Conservation (phyloP, 1,139 yeast genomes). For the Entelexis sorbosivorans region DNA sequence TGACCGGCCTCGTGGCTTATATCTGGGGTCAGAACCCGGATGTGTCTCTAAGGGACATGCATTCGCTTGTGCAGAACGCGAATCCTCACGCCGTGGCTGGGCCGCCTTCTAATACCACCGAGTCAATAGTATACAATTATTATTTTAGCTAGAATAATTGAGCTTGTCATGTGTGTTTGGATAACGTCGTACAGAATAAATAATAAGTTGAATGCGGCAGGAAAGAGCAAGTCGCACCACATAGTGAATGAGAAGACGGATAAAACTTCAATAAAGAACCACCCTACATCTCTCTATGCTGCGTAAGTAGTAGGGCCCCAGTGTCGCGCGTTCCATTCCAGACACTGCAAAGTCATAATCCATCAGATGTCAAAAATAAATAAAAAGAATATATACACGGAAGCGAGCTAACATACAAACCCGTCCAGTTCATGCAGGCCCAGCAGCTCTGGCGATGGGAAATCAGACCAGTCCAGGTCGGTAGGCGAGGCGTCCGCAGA, state of each 20-base stretch:
- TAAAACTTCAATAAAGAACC: too few relatives aligned
- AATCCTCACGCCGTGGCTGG: constrained; percentile 24
- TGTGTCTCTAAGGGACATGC: constrained; percentile 39
- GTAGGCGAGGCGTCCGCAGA: neutral
- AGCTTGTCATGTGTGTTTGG: too few relatives aligned
- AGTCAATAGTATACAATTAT: constrained; percentile 26
- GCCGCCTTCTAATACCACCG: constrained; percentile 23
- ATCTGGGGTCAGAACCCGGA: constrained; percentile 59
- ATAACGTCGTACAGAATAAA: too few relatives aligned
- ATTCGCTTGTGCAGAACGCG: constrained; percentile 21
- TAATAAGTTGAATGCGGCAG: too few relatives aligned
- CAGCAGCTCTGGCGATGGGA: constrained; percentile 16
- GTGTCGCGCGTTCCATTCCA: too few relatives aligned
- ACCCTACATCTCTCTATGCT: too few relatives aligned
- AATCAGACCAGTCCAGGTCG: constrained; percentile 12
- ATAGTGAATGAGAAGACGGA: too few relatives aligned
- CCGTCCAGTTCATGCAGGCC: constrained; percentile 18
- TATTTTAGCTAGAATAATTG: neutral
- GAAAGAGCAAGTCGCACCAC: too few relatives aligned
- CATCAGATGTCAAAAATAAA: neutral
- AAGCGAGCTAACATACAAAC: constrained; percentile 10
- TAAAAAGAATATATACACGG: constrained; percentile 3
- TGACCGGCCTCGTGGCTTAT: constrained; percentile 74
- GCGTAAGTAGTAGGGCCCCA: too few relatives aligned
- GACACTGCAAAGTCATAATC: too few relatives aligned